Evolutionary conservation across 1,139 yeast species (phyloP), one percentile per base, ranked within the genome.

Genomic region (Yamadazyma aaseri): DNA sequence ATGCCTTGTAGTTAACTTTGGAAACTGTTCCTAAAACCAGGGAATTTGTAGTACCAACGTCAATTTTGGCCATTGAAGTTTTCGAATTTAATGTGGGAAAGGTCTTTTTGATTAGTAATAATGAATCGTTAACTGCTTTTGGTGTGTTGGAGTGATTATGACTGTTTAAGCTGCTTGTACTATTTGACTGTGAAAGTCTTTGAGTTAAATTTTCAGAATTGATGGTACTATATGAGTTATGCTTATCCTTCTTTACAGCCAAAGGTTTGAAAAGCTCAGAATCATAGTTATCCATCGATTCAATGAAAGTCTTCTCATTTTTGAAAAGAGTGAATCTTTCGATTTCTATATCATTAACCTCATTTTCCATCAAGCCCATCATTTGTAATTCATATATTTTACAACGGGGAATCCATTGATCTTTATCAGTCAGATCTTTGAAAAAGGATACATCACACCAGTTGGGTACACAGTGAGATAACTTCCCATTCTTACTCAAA

Each of bases 281-380:
- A 50, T 90, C 97, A 48, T 86, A 68, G n/a, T 40, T 42, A 26
- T 76, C 73, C 84, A 83, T 83, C 11, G 75, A 63, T 23, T 73
- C 77, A 1, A 65, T 44, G 11, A 73, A 55, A 0, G 73, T 55
- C 30, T 57, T 59, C n/a, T 56, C 57, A 20, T 49, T 48, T 27
- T 49, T 49, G 26, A 49, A 47, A 0, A 49, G 33, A 29, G 55
- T 60, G 36, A 83, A 61, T 29, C 83, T 67, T 24, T 78, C 81
- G 17, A 86, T 74, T 11, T 79, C 71, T 21, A 81, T 74, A 6
- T 81, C 76, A 45, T 78, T 78, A 32, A 81, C 69, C 50, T 90
- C 97, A 47, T 85, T 86, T 48, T 90, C 97, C 83, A 90, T 87
- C 5, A 90, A 77, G 0, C 97, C 98, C 95, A 90, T 90, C 97